phyloP scores from a whole-genome alignment of 306 rosid species.

The Datisca glomerata region DNA sequence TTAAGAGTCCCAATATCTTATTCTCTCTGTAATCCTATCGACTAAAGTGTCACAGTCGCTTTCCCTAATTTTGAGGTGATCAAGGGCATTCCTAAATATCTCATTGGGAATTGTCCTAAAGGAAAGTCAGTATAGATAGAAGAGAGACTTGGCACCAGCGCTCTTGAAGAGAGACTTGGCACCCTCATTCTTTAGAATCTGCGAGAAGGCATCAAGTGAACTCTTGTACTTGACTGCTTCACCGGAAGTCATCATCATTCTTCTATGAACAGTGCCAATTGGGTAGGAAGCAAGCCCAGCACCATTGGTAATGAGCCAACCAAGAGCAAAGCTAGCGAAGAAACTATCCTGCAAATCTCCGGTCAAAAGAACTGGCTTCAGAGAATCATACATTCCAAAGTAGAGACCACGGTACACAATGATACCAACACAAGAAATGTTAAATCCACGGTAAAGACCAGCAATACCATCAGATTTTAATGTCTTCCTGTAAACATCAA shows the following conservation, averaged over 20 bases:
- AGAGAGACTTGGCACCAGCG: conserved; percentile 1
- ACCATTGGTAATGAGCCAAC: neutral
- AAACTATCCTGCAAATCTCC: neutral
- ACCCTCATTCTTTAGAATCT: neutral
- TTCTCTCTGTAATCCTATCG: too few species aligned
- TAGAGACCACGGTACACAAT: conserved; percentile 86
- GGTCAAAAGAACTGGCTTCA: neutral
- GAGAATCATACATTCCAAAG: conserved; percentile 17
- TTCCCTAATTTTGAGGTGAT: too few species aligned
- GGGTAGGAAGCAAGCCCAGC: neutral
- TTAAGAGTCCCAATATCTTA: too few species aligned
- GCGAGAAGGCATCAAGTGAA: neutral
- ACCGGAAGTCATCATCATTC: conserved; percentile 2
- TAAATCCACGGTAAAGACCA: conserved; percentile 1
- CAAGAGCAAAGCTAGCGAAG: conserved; percentile 1
- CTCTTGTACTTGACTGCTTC: conserved; percentile 1
- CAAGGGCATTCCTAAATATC: too few species aligned
- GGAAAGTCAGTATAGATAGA: too few species aligned
- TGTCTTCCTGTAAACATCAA: conserved; percentile 2
- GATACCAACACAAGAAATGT: conserved; percentile 38
- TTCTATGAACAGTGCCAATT: neutral
- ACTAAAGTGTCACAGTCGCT: too few species aligned
- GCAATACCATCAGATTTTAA: conserved; percentile 55
- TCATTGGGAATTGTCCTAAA: too few species aligned
- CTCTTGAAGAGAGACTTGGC: neutral